These are phyloP conservation scores for Pistacia atlantica DNA, from an alignment of 345 rosid genomes.

Conservation along the genomic window DNA sequence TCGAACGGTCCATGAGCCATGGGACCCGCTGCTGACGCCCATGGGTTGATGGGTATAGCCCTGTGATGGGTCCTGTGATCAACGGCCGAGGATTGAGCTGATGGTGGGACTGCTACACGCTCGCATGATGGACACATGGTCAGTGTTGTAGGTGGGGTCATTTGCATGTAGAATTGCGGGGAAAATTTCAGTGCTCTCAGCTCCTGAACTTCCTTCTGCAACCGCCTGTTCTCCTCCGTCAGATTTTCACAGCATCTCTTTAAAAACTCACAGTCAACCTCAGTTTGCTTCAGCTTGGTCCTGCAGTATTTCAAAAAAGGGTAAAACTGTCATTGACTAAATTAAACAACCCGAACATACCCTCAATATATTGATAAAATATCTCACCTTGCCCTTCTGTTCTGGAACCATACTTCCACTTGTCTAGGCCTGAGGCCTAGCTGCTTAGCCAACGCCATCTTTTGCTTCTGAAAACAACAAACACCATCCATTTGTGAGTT, in stretches of 20 bases:
- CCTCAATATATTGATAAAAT: not conserved
- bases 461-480: slow-evolving; percentile 69
- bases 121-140: slow-evolving; percentile 99
- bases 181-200: slow-evolving; percentile 93
- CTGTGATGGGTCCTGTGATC: slow-evolving; percentile 38
- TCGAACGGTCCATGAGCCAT: slow-evolving; percentile 48
- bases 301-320: slow-evolving; percentile 32
- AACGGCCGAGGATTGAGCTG: slow-evolving; percentile 33
- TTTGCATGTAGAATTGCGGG: slow-evolving; percentile 97
- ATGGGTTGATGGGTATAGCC: slow-evolving; percentile 52
- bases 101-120: slow-evolving; percentile 76
- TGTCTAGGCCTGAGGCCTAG: slow-evolving; percentile 84
- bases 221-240: slow-evolving; percentile 92
- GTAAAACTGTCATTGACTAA: no score
- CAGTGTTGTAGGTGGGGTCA: slow-evolving; percentile 97
- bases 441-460: slow-evolving; percentile 82
- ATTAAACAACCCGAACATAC: not conserved
- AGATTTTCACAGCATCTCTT: slow-evolving; percentile 95
- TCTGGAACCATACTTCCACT: slow-evolving; percentile 99
- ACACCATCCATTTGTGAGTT: not conserved
- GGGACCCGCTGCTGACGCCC: slow-evolving; percentile 44
- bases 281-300: slow-evolving; percentile 98
- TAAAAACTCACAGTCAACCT: slow-evolving; percentile 95
- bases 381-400: slow-evolving; percentile 92
- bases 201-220: slow-evolving; percentile 94